Evolutionary conservation across 2,329 filamentous ascomycete genomes (phyloP).

Genomic region (Triangularia setosa): DNA sequence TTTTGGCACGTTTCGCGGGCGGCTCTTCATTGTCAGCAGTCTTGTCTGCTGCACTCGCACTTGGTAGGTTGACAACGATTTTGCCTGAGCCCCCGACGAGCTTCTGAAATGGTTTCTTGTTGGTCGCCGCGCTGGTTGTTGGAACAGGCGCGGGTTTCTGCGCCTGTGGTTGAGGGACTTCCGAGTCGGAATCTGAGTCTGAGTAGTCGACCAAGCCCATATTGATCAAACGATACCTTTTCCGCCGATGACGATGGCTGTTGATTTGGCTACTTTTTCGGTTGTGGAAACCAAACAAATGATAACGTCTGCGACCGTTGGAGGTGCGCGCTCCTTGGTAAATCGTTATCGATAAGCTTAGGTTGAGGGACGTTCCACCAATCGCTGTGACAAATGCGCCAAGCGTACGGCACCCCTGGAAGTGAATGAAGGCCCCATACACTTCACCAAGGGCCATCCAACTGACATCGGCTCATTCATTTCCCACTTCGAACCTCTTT

Average conservation of each 20-base stretch:
- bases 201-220: slow-evolving; percentile 84
- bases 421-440: background rate
- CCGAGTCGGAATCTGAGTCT: slow-evolving; percentile 65
- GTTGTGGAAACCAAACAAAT: background rate
- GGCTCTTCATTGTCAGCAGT: slow-evolving; percentile 43
- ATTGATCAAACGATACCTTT: slow-evolving; percentile 13
- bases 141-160: slow-evolving; percentile 22
- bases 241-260: slow-evolving; percentile 1
- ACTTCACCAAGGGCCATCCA: background rate
- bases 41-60: slow-evolving; percentile 40
- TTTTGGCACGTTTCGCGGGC: slow-evolving; percentile 67
- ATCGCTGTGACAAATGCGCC: background rate
- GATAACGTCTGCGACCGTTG: background rate
- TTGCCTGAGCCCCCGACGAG: slow-evolving; percentile 72
- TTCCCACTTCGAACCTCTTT: background rate
- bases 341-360: slow-evolving; percentile 8
- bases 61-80: slow-evolving; percentile 75
- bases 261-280: background rate
- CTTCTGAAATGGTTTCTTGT: slow-evolving; percentile 68
- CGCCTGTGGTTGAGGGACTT: slow-evolving; percentile 34
- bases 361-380: background rate
- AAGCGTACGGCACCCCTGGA: background rate
- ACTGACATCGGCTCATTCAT: background rate
- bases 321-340: background rate
- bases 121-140: slow-evolving; percentile 33